Percentiles rank a stretch among this genome's conserved stretches.
phyloP scores from a whole-genome alignment of 2,329 filamentous ascomycete species.

The Nemania sp. region DNA sequence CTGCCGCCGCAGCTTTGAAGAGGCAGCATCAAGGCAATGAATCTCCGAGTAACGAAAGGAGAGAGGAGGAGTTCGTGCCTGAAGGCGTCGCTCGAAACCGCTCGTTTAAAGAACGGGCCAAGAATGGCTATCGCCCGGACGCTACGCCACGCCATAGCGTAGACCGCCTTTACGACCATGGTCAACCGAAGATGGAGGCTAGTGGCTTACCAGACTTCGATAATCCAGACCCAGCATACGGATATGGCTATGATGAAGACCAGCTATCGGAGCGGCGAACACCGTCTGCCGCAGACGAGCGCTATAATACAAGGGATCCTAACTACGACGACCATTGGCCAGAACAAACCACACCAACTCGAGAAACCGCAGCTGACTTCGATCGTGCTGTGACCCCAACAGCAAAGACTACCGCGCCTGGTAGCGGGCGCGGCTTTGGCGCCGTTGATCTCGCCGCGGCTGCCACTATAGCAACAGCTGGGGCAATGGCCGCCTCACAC shows the following conservation, averaged over 20 bases:
- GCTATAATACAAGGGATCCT: conserved; percentile 57
- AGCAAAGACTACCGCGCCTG: conserved; percentile 34
- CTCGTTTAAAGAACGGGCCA: conserved; percentile 68
- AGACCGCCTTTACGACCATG: conserved; percentile 57
- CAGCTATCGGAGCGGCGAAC: conserved; percentile 66
- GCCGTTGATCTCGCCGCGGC: conserved; percentile 53
- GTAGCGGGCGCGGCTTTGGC: conserved; percentile 47
- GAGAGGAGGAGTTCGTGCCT: conserved; percentile 47
- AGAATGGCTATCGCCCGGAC: conserved; percentile 57
- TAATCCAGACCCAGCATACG: conserved; percentile 77
- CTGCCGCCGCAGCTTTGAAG: conserved; percentile 55
- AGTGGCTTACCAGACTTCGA: conserved; percentile 70
- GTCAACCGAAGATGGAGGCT: conserved; percentile 62
- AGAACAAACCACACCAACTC: conserved; percentile 40
- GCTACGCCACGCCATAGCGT: conserved; percentile 62
- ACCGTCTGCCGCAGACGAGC: conserved; percentile 79
- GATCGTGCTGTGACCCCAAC: conserved; percentile 39
- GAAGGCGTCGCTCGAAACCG: conserved; percentile 62
- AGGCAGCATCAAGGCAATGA: conserved; percentile 51
- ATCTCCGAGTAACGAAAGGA: conserved; percentile 39
- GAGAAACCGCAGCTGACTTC: conserved; percentile 35
- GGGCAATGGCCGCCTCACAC: conserved; percentile 49
- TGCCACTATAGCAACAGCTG: conserved; percentile 56
- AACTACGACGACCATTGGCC: conserved; percentile 38
- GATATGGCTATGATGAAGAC: conserved; percentile 60